phyloP scores from a whole-genome alignment of 2,329 filamentous ascomycete genomes.

The Nothophoma quercina region DNA sequence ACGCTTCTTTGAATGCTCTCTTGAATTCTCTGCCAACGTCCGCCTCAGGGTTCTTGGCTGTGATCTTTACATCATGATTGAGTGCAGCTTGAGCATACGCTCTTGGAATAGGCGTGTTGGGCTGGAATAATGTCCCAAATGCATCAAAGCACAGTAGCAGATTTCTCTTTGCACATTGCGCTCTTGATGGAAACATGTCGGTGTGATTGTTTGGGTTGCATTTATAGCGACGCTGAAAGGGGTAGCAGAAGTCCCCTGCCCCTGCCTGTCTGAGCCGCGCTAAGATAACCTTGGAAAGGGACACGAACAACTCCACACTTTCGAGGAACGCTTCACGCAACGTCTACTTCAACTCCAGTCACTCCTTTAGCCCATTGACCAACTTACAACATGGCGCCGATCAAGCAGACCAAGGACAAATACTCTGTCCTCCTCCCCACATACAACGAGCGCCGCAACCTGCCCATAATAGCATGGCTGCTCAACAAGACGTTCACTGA shows the following conservation, averaged over 20 bases:
- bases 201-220: constrained; percentile 13
- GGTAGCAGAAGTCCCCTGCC: constrained; percentile 25
- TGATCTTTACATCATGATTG: constrained; percentile 57
- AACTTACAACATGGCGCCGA: constrained; percentile 39
- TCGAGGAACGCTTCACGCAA: constrained; percentile 5
- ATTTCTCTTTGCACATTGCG: constrained; percentile 46
- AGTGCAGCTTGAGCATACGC: constrained; percentile 64
- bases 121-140: constrained; percentile 69
- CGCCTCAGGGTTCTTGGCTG: constrained; percentile 43
- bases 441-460: constrained; percentile 97
- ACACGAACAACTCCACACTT: constrained; percentile 37
- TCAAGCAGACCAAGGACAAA: constrained; percentile 68
- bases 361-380: constrained; percentile 34
- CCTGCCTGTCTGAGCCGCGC: no score
- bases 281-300: constrained; percentile 24
- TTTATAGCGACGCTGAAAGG: constrained; percentile 29
- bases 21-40: constrained; percentile 44
- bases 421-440: constrained; percentile 98
- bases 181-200: constrained; percentile 15
- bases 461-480: constrained; percentile 95
- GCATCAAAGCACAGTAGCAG: constrained; percentile 69
- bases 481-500: constrained; percentile 91
- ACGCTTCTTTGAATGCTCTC: constrained; percentile 58
- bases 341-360: constrained; percentile 34
- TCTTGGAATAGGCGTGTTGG: constrained; percentile 57